A percentile compares a stretch with the other conserved stretches of the same genome.
Conservation (phyloP, 441 rosid species). For the Arabidopsis hybrid region DNA sequence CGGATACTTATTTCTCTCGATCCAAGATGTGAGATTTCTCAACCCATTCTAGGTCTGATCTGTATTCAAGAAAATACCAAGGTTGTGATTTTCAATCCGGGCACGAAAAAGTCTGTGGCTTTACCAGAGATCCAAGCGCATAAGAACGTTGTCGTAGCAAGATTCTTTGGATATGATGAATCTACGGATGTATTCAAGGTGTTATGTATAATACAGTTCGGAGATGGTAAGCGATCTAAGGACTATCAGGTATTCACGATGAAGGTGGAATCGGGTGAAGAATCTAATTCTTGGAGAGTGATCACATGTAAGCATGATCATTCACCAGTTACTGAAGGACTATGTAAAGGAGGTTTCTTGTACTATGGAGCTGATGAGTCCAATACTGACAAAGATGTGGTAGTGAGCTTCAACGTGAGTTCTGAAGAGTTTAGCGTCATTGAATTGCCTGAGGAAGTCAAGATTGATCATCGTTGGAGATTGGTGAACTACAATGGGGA, state of each 20-base stretch:
- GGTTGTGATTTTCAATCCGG: not conserved
- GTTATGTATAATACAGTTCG: not conserved
- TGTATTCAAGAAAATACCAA: not conserved
- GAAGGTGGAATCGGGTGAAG: not conserved
- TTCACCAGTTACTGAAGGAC: too few relatives aligned
- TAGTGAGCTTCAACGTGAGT: not conserved
- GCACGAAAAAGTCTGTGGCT: not conserved
- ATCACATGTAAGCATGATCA: not conserved
- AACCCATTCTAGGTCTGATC: not conserved
- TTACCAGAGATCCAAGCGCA: not conserved
- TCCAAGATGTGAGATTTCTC: not conserved
- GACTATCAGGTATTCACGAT: too few relatives aligned
- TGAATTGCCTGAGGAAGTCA: not conserved
- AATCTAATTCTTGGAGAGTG: not conserved
- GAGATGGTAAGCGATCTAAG: too few relatives aligned
- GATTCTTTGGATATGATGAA: not conserved
- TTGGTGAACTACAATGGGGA: not conserved
- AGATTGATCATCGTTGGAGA: not conserved
- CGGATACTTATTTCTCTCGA: not conserved
- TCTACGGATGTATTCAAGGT: not conserved
- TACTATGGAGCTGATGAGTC: constrained; percentile 1
- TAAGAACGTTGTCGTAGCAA: not conserved
- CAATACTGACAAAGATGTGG: not conserved
- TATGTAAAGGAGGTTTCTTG: not conserved
- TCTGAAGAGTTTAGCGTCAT: not conserved